These are phyloP conservation scores for Vitis hybrid DNA, from an alignment of 177 flowering plant genomes.

Conservation along the genomic window DNA sequence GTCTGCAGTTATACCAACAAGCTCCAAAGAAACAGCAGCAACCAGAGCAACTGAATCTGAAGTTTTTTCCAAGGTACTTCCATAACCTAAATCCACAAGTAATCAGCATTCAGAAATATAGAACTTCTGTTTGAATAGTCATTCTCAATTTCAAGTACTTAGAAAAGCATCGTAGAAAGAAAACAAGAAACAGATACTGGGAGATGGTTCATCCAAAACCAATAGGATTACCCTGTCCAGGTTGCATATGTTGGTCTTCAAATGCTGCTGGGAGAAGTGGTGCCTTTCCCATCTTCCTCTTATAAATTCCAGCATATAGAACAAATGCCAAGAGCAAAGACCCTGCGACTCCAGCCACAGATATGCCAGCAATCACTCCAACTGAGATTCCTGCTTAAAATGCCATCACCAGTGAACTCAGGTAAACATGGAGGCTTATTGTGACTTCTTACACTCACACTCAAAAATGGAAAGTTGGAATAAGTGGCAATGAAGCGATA, in stretches of 20 bases:
- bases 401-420: conserved; percentile 9
- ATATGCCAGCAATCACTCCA: conserved; percentile 41
- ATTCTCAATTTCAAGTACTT: too few relatives aligned
- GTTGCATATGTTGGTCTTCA: conserved; percentile 16
- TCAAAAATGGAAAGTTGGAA: neutral
- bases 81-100: conserved; percentile 17
- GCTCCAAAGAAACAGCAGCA: neutral
- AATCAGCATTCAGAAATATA: neutral
- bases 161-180: too few relatives aligned
- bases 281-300: conserved; percentile 23
- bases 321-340: conserved; percentile 19
- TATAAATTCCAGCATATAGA: conserved; percentile 17
- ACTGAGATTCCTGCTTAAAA: conserved; percentile 35
- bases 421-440: neutral
- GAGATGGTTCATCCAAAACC: neutral
- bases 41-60: conserved; percentile 15
- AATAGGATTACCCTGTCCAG: conserved; percentile 18
- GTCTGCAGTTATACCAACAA: conserved; percentile 38
- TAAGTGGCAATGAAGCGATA: neutral
- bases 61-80: conserved; percentile 11
- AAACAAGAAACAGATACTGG: neutral
- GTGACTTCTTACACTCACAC: too few relatives aligned
- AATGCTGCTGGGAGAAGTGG: conserved; percentile 17
- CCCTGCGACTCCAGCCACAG: conserved; percentile 28
- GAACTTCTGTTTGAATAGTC: too few relatives aligned